Base-by-base conservation (phyloP, 257 asterid species). In the Coffea eugenioides region DNA sequence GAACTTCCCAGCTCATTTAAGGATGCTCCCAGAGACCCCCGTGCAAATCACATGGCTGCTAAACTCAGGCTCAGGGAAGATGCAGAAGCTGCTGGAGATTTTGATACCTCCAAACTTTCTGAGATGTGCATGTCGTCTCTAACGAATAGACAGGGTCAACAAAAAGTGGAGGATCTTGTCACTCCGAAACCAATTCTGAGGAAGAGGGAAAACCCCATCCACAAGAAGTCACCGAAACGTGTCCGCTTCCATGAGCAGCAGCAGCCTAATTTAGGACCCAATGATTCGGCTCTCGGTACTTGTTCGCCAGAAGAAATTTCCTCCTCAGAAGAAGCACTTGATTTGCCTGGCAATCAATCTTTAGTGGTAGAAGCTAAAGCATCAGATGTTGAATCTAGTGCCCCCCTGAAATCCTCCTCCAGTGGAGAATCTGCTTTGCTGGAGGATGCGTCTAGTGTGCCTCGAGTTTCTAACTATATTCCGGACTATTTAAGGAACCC, bases 11-110 rank as follows among this genome's bases (percentile, higher is more conserved):
- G 71, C 76, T 75, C 90, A 75, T 86, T 90, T 69, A 54, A 78
- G 57, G 80, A 77, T 43, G 85, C 80, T 49, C 41, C 65, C 56
- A 88, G 87, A 81, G 98, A 92, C 76, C 91, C 96, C 80, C 97
- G 99, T 69, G 99, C 99, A 21, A 88, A 93, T 86, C 97, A 84
- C 77, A 61, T 57, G 61, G 98, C 97, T 80, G 98, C 99, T 69
- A 90, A 87, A 81, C 79, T 82, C 27, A 90, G 99, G 83, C 90
- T 95, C 68, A 82, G 86, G 65, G 98, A 95, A 85, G 98, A 95
- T 86, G 92, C 90, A 0, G 96, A 88, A 82, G 87, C 93, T 71
- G 91, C 97, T 67, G 92, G 90, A 34, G 76, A 84, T 70, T 77
- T 88, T 20, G 87, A 84, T 57, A 79, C 87, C 54, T 66, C 85